Base-by-base conservation (phyloP, 441 rosid species). In the Dalechampia spathulata region DNA sequence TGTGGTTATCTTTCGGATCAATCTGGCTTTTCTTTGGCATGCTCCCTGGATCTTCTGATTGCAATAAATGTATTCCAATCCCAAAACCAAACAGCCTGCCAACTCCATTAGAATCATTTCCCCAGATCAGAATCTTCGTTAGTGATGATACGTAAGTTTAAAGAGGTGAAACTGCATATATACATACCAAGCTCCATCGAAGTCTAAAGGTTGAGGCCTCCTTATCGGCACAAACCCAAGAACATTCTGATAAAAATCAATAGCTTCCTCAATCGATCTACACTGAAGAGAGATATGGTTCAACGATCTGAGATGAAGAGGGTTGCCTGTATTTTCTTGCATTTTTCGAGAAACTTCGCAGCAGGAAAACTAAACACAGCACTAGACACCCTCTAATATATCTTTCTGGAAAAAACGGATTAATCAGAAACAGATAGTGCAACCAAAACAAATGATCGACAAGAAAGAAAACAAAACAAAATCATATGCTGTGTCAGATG, bases 1-100 rank as follows among this genome's bases (percentile, higher is more conserved):
- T 82, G 49, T 88, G 98, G 64, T 83, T 88, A 43, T 92, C 98
- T 58, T 84, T 88, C 45, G 98, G 96, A 64, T 92, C 81, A 65
- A 88, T 88, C 57, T 67, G 69, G 20, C 43, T 62, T 73, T 88
- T 92, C 80, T 64, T 81, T 0, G 79, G 73, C 66, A 83, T 16
- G 38, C 58, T 78, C 7, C 78, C 83, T 0, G 85, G 95, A 51
- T 83, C 76, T 19, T 77, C 83, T 6, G 94, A 77, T 56, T 81
- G 96, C 61, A 92, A 34, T 21, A 92, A 72, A 62, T 92, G 98
- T n/a, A 92, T 76, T 41, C 95, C 95, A n/a, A 91, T 74, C n/a
- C 89, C 95, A 51, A 69, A 77, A 4, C 98, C 98, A 60, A 84
- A 86, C 45, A 92, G 58, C 98, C 98, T 85, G 20, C 15, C n/a